Evolutionary conservation across 2,329 filamentous ascomycete genomes (phyloP), one percentile per base, ranked within the genome.

Genomic region (Neobulgaria alba): DNA sequence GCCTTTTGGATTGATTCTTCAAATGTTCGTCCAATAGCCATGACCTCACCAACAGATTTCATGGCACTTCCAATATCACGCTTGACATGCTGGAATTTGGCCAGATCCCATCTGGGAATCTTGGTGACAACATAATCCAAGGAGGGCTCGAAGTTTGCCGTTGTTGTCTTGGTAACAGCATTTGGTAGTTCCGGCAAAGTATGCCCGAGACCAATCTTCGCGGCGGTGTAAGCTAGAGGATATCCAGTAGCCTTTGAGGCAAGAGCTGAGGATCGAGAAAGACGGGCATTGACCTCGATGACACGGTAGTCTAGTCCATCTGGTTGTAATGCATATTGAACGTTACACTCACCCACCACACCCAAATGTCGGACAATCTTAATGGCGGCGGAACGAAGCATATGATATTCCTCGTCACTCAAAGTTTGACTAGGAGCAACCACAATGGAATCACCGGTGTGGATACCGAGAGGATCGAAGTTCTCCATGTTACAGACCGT

Each of bases 401-500:
- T 96, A 72, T 98, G 89, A 64, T 96, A 98, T 66, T 98, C 92
- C 71, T 96, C 92, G 57, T 98, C 92, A 59, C 85, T 94, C 58
- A 98, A 72, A 17, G 92, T 98, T 69, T 98, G 92, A 67, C 85
- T 92, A 36, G 92, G 92, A 30, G 92, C 92, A 46, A 96, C 90
- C 49, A 98, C 92, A 57, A 98, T 98, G 57, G 89, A 95, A 61
- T 98, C 92, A 63, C 92, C 92, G 2, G 92, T 98, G 60, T 96
- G 92, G 49, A 96, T 96, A 57, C 92, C 92, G 1, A 98, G 79
- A 41, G 92, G 92, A 63, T 98, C 92, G 58, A 98, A 98, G 68
- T 98, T 98, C 69, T 98, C 92, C 92, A 98, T 96, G 71, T 98
- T 98, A 65, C 92, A 98, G 47, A 98, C 92, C 5, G 92, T 98